Conservation (phyloP, 2,329 filamentous ascomycete genomes). For the Sporothrix pseudoabietina region DNA sequence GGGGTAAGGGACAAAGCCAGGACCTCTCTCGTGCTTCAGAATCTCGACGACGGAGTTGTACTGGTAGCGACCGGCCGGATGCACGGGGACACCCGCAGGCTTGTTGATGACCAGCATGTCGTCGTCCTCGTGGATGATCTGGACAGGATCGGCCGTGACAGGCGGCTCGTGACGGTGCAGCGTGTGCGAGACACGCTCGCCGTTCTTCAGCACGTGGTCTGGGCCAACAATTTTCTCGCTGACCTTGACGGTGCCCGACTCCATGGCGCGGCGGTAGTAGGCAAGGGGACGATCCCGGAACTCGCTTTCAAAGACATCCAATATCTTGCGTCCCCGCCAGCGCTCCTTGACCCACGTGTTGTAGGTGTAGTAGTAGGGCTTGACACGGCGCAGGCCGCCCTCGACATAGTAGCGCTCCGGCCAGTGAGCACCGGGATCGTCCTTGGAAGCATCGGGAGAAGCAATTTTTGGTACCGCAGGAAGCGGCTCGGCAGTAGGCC, state of each 20-base stretch:
- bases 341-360: slow-evolving; percentile 93
- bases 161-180: slow-evolving; percentile 95
- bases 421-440: slow-evolving; percentile 39
- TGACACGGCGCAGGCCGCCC: slow-evolving; percentile 77
- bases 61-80: slow-evolving; percentile 92
- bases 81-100: slow-evolving; percentile 90
- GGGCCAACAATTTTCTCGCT: slow-evolving; percentile 73
- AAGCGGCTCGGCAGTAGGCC: background rate
- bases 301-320: slow-evolving; percentile 88
- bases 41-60: slow-evolving; percentile 96
- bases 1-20: slow-evolving; percentile 61
- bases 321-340: slow-evolving; percentile 78
- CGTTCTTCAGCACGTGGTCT: slow-evolving; percentile 77
- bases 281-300: slow-evolving; percentile 84
- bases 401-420: slow-evolving; percentile 79
- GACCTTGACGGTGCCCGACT: slow-evolving; percentile 74
- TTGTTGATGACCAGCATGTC: slow-evolving; percentile 97
- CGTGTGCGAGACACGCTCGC: slow-evolving; percentile 88
- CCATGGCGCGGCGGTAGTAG: slow-evolving; percentile 87
- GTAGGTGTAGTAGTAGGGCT: slow-evolving; percentile 90
- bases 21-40: slow-evolving; percentile 72
- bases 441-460: background rate
- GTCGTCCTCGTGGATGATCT: slow-evolving; percentile 85
- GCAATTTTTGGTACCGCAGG: background rate
- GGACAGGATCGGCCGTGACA: slow-evolving; percentile 77